Conservation (phyloP, 331 rosid species). For the Pyrus hybrid region DNA sequence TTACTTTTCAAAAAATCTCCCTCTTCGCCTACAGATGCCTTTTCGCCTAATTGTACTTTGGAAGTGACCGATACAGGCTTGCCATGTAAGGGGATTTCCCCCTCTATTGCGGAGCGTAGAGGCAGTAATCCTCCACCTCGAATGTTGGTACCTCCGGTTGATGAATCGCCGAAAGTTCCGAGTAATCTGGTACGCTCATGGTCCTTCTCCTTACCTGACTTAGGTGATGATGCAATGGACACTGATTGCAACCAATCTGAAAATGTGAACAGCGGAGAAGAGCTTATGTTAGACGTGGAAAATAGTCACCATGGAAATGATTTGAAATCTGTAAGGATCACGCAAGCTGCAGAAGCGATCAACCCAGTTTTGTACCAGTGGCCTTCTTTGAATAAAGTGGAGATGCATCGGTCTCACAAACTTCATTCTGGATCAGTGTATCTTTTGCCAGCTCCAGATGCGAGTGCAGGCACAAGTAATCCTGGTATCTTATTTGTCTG, state of each 20-base stretch:
- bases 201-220: conserved; percentile 53
- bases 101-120: conserved; percentile 88
- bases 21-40: conserved; percentile 30
- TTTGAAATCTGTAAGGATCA: conserved; percentile 14
- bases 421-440: not conserved
- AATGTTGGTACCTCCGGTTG: conserved; percentile 54
- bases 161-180: conserved; percentile 38
- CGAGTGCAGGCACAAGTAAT: not conserved
- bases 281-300: conserved; percentile 25
- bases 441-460: not conserved
- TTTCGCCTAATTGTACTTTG: conserved; percentile 23
- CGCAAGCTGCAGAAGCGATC: conserved; percentile 9
- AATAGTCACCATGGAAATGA: conserved; percentile 12
- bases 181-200: conserved; percentile 45
- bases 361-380: conserved; percentile 15
- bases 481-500: not conserved
- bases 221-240: conserved; percentile 42
- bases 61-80: conserved; percentile 20
- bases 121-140: conserved; percentile 80
- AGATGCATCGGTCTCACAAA: not conserved
- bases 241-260: conserved; percentile 31
- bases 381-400: not conserved
- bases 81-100: conserved; percentile 35
- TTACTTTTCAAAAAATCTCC: conserved; percentile 30
- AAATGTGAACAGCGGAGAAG: conserved; percentile 26